Evolutionary conservation across 2,329 filamentous ascomycete species (phyloP).

Genomic region (Plectosphaerella sp.): DNA sequence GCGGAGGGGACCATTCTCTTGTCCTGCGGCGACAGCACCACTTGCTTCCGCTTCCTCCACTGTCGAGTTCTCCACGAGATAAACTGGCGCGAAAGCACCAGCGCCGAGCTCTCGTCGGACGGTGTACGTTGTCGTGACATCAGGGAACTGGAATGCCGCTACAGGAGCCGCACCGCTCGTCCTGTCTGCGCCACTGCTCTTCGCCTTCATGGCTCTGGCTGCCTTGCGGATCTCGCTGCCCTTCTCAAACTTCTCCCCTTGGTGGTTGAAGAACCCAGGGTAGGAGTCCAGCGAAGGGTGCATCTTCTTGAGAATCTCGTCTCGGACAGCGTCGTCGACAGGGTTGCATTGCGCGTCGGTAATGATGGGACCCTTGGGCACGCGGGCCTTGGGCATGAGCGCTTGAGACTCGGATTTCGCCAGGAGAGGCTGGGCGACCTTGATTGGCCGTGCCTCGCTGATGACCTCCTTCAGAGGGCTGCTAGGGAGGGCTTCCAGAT

Average conservation of each 20-base stretch:
- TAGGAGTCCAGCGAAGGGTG: slow-evolving; percentile 72
- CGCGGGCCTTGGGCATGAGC: slow-evolving; percentile 32
- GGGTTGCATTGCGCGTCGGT: slow-evolving; percentile 85
- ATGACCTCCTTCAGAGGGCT: slow-evolving; percentile 70
- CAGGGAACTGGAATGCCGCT: slow-evolving; percentile 64
- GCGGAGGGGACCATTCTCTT: slow-evolving; percentile 52
- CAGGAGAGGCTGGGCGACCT: slow-evolving; percentile 47
- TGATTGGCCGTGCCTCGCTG: slow-evolving; percentile 43
- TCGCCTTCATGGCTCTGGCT: slow-evolving; percentile 62
- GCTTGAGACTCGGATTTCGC: slow-evolving; percentile 39
- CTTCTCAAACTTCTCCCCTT: slow-evolving; percentile 57
- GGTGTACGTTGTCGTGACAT: slow-evolving; percentile 63
- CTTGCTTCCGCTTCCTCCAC: slow-evolving; percentile 42
- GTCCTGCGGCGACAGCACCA: slow-evolving; percentile 50
- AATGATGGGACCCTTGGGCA: slow-evolving; percentile 67
- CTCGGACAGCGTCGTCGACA: slow-evolving; percentile 69
- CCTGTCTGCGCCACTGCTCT: slow-evolving; percentile 56
- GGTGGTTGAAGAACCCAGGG: slow-evolving; percentile 74
- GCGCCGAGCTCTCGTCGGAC: slow-evolving; percentile 84
- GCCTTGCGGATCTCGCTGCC: slow-evolving; percentile 77
- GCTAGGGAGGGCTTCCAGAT: slow-evolving; percentile 35
- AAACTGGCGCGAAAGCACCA: slow-evolving; percentile 93
- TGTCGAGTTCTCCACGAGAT: slow-evolving; percentile 74
- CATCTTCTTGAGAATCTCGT: slow-evolving; percentile 69
- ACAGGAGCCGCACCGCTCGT: slow-evolving; percentile 52